Conservation (phyloP, 441 rosid species). For the Flueggea neowawraea region DNA sequence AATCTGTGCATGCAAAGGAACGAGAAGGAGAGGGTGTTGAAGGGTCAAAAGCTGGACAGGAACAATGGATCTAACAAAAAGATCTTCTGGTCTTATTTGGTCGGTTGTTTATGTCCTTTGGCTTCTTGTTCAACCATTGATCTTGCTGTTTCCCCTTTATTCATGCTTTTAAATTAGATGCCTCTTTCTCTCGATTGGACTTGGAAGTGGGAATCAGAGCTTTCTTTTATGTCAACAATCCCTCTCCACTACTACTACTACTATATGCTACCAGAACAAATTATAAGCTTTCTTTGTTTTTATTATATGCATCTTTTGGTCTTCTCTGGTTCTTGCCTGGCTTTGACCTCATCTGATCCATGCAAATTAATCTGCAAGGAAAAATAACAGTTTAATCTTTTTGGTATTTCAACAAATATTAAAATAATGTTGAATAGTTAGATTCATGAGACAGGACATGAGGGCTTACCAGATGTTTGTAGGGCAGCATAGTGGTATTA, state of each 20-base stretch:
- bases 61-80: conserved; percentile 24
- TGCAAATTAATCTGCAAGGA: conserved; percentile 16
- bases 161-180: conserved; percentile 21
- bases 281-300: background rate
- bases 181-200: conserved; percentile 6
- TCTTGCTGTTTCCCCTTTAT: conserved; percentile 35
- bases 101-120: conserved; percentile 25
- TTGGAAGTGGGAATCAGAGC: conserved; percentile 8
- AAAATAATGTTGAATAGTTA: background rate
- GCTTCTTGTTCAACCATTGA: conserved; percentile 24
- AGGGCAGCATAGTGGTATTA: conserved; percentile 32
- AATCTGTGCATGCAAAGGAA: conserved; percentile 22
- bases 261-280: background rate
- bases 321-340: conserved; percentile 6
- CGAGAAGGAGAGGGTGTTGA: background rate
- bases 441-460: conserved; percentile 26
- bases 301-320: background rate
- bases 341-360: conserved; percentile 14
- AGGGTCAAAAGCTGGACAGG: conserved; percentile 28
- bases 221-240: background rate
- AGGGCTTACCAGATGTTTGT: conserved; percentile 32
- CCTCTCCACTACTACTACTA: conserved; percentile 3
- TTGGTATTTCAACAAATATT: background rate
- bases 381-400: background rate
- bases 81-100: conserved; percentile 40